Conservation (phyloP, 495 filamentous ascomycete species). For the Filosporella fistucella region DNA sequence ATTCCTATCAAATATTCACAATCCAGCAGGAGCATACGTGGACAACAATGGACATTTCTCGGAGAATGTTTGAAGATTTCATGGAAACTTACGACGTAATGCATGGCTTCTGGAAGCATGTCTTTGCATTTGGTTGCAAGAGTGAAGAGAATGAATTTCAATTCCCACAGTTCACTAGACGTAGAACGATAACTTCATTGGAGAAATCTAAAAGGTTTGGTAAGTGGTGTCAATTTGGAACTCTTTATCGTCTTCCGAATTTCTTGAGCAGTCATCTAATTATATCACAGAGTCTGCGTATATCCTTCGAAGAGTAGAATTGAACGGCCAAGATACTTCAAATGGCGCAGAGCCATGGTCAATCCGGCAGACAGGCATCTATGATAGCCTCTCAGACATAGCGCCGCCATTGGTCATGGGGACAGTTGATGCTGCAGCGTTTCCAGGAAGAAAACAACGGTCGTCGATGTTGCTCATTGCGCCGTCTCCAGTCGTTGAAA, state of each 20-base stretch:
- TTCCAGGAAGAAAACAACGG: not conserved
- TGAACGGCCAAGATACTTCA: not conserved
- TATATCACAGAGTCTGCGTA: constrained; percentile 3
- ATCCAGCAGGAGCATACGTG: constrained; percentile 10
- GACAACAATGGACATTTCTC: constrained; percentile 8
- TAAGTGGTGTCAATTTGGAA: not conserved
- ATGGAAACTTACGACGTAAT: constrained; percentile 5
- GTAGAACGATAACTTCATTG: not conserved
- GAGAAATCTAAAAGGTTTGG: not conserved
- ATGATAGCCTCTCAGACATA: not conserved
- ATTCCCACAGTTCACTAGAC: constrained; percentile 1
- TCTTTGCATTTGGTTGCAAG: constrained; percentile 14
- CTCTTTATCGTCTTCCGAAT: not conserved
- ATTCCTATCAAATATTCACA: constrained; percentile 5
- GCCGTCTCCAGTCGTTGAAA: constrained; percentile 4
- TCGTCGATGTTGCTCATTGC: constrained; percentile 9
- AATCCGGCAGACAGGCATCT: constrained; percentile 17
- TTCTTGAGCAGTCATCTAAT: no score
- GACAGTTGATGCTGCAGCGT: not conserved
- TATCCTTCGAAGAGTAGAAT: constrained; percentile 12
- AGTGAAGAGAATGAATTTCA: constrained; percentile 15
- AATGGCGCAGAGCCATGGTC: constrained; percentile 8
- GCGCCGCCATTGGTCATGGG: not conserved
- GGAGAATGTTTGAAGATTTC: constrained; percentile 8
- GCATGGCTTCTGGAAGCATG: constrained; percentile 9